Conservation (phyloP, 768 basidiomycete genomes). For the Boletales sp. region DNA sequence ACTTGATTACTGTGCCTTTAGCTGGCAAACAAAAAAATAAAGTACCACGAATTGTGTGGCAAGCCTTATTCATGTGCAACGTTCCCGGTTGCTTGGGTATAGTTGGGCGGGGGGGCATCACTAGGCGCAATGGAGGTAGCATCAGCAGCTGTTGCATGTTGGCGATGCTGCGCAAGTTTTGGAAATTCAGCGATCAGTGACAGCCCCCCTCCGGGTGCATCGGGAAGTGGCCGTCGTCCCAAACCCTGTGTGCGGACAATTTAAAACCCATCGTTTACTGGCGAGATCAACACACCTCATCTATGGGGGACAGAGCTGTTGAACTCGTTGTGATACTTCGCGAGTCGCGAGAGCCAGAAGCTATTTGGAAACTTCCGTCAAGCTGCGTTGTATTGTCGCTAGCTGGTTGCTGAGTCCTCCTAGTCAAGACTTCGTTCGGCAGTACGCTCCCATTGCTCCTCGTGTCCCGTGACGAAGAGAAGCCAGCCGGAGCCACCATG, state of each 20-base stretch:
- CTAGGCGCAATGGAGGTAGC: constrained; percentile 11
- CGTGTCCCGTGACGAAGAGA: constrained; percentile 22
- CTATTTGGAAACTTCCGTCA: not conserved
- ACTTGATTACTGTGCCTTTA: too few relatives aligned
- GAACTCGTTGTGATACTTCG: constrained; percentile 4
- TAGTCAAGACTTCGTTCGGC: constrained; percentile 7
- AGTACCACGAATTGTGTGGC: not conserved
- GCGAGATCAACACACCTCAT: constrained; percentile 15
- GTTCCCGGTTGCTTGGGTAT: constrained; percentile 16
- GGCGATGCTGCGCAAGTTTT: constrained; percentile 10
- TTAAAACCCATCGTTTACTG: not conserved
- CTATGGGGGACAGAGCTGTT: not conserved
- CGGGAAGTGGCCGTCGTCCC: constrained; percentile 22
- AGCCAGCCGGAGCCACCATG: constrained; percentile 1
- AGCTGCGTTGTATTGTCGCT: not conserved
- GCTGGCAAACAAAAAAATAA: too few relatives aligned
- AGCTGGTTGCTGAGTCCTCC: constrained; percentile 6
- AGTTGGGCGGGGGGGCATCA: constrained; percentile 24
- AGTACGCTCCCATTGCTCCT: constrained; percentile 11
- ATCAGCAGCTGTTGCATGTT: constrained; percentile 1
- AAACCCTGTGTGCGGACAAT: not conserved
- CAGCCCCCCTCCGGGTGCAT: constrained; percentile 16
- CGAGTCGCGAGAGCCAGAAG: constrained; percentile 12
- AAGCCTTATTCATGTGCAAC: not conserved
- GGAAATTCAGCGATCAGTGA: constrained; percentile 13